These are phyloP conservation scores for Colletotrichum orbiculare DNA, from an alignment of 2,329 filamentous ascomycete species.

Conservation along the genomic window DNA sequence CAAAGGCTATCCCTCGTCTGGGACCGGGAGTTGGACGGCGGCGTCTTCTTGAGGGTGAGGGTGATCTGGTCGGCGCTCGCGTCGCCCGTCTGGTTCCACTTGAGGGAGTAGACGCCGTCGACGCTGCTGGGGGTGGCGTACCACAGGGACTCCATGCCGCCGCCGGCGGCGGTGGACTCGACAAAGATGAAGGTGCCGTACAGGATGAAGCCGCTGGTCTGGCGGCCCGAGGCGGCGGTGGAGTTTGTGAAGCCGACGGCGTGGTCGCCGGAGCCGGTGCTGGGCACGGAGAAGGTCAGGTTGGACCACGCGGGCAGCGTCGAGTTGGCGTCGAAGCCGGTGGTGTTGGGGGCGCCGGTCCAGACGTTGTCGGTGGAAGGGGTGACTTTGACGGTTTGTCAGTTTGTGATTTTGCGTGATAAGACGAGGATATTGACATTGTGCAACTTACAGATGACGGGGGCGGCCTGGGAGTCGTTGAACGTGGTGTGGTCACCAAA, in stretches of 20 bases:
- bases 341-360: slow-evolving; percentile 38
- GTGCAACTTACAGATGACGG: slow-evolving; percentile 23
- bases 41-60: slow-evolving; percentile 39
- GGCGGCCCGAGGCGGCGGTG: slow-evolving; percentile 6
- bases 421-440: no score
- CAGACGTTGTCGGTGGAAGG: slow-evolving; percentile 30
- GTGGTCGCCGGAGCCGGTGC: slow-evolving; percentile 35
- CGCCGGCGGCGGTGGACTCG: slow-evolving; percentile 1
- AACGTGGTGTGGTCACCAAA: slow-evolving; percentile 21
- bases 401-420: no score
- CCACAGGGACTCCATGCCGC: slow-evolving; percentile 39
- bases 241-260: slow-evolving; percentile 38
- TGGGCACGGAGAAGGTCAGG: slow-evolving; percentile 41
- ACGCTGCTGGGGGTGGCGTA: slow-evolving; percentile 38
- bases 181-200: slow-evolving; percentile 41
- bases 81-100: slow-evolving; percentile 41
- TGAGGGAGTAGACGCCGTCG: slow-evolving; percentile 39
- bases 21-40: slow-evolving; percentile 28
- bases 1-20: background rate
- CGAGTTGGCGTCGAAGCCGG: slow-evolving; percentile 17
- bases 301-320: slow-evolving; percentile 39
- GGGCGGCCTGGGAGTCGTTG: slow-evolving; percentile 27
- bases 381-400: slow-evolving; percentile 28
- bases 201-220: slow-evolving; percentile 41
- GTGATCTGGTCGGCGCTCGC: slow-evolving; percentile 22